Evolutionary conservation across 140 eudicot genomes (phyloP), one percentile per base, ranked within the genome.

Genomic region (Flaveria floridana): DNA sequence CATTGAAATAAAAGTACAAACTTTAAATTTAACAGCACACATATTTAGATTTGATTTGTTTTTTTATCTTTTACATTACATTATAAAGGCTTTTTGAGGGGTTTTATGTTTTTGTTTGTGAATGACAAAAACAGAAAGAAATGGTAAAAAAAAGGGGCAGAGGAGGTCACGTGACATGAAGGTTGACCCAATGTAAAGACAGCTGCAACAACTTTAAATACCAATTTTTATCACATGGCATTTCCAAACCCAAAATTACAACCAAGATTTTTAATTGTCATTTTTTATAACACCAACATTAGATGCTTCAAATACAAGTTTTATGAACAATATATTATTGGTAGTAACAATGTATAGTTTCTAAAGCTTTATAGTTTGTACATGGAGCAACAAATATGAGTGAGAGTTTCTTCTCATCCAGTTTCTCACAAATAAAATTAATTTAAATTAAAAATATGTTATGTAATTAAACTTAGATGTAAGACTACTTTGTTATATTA

Each of bases 121-220:
- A 77, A 68, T 26, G 58, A 79, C 51, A 62, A 71, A 71, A 53
- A 48, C 7, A 47, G 25, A 7, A 52, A 47, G 8, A 21, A 44
- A 20, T 3, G 56, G 66, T 7, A 28, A 9, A 19, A 16, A 16
- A 18, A 47, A 56, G 39, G 59, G 41, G 34, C 63, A 73, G 79
- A 57, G 16, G 63, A 65, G 46, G 34, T 67, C 84, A 80, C 76
- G 84, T 80, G 84, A 70, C 52, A 46, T 25, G 72, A 74, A 70
- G 55, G 72, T 80, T 74, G 80, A 80, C 83, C 75, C 26, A 58
- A 55, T 55, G 75, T 42, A 13, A 68, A 41, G 65, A 80, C 79
- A 67, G 83, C 80, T 56, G 75, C 70, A 55, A 79, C 28, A 52
- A 15, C 16, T 50, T 52, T 10, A 26, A 48, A 37, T 64, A 51